Conservation (phyloP, 2,329 filamentous ascomycete species). For the Shiraia bambusicola region DNA sequence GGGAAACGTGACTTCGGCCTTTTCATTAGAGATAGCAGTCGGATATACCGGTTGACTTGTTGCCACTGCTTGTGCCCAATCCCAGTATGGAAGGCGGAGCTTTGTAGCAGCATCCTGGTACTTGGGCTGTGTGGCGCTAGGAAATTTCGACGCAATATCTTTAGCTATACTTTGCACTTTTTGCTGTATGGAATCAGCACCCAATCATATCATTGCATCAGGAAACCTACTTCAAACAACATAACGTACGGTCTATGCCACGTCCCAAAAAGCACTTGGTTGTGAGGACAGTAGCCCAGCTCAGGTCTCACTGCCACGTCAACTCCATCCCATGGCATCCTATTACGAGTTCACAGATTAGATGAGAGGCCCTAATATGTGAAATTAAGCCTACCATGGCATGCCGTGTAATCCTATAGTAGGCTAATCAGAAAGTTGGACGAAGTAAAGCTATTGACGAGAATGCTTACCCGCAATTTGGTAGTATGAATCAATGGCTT, state of each 20-base stretch:
- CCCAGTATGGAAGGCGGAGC: slow-evolving; percentile 49
- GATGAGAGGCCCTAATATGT: too few species aligned
- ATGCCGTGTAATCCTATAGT: slow-evolving; percentile 18
- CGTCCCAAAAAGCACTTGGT: slow-evolving; percentile 72
- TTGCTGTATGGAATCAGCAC: slow-evolving; percentile 30
- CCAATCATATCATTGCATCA: background rate
- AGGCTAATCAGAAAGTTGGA: background rate
- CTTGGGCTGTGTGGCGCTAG: slow-evolving; percentile 29
- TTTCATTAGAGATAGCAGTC: slow-evolving; percentile 34
- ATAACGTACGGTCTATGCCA: slow-evolving; percentile 81
- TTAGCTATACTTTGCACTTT: slow-evolving; percentile 36
- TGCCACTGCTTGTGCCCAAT: slow-evolving; percentile 43
- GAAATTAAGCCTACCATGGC: slow-evolving; percentile 15
- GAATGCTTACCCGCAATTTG: slow-evolving; percentile 64
- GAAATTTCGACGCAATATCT: slow-evolving; percentile 40
- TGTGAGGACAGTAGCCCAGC: slow-evolving; percentile 72
- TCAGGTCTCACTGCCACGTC: slow-evolving; percentile 8
- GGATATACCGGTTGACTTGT: slow-evolving; percentile 36
- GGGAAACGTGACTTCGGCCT: slow-evolving; percentile 43
- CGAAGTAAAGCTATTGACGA: background rate
- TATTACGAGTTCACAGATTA: too few species aligned
- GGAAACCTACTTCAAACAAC: slow-evolving; percentile 54
- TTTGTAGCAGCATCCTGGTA: slow-evolving; percentile 42
- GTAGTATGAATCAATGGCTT: slow-evolving; percentile 68
- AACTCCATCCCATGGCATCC: slow-evolving; percentile 56